Base-by-base conservation (phyloP, 495 filamentous ascomycete genomes). In the Melanomma pulvis-pyrius region DNA sequence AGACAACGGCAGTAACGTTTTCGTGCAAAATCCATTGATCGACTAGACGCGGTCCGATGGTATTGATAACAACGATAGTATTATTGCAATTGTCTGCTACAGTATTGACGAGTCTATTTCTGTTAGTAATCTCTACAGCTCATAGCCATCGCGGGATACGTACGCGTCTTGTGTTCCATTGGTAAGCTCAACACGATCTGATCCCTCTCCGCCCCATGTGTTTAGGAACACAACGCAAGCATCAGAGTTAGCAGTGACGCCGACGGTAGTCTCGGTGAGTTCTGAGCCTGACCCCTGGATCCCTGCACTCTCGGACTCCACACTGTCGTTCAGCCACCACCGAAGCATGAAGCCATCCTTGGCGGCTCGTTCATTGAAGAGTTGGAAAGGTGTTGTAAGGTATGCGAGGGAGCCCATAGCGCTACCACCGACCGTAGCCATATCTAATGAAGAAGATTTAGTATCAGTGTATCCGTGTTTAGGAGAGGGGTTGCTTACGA, bases 221-320 rank as follows among this genome's bases (percentile, higher is more conserved):
- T 86, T 86, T 13, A 82, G 77, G 65, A 88, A 88, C 0, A 86
- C 83, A 11, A 89, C 52, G 51, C 83, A 78, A 25, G 80, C 76
- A 30, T 75, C 71, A 13, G 69, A 74, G 28, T 59, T 49, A 1
- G 41, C 44, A 9, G 19, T 19, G 36, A 50, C 54, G 26, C 26
- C 30, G 30, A 34, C 30, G 30, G 30, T 34, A 12, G 30, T 34
- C 12, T 34, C 30, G 12, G 30, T 34, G 30, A 34, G 30, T 12
- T 34, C 30, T 12, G 30, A 34, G 30, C 30, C 30, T 5, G 30
- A 34, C 30, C 4, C 12, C 30, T 34, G 30, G 5, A 34, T 34
- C 12, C 30, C 30, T 12, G 30, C 4, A 34, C 30, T 34, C 30
- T 5, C 30, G 30, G 30, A 34, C 12, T 34, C 30, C 30, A 34